Conservation (phyloP, 345 rosid genomes). For the Euclidium syriacum region DNA sequence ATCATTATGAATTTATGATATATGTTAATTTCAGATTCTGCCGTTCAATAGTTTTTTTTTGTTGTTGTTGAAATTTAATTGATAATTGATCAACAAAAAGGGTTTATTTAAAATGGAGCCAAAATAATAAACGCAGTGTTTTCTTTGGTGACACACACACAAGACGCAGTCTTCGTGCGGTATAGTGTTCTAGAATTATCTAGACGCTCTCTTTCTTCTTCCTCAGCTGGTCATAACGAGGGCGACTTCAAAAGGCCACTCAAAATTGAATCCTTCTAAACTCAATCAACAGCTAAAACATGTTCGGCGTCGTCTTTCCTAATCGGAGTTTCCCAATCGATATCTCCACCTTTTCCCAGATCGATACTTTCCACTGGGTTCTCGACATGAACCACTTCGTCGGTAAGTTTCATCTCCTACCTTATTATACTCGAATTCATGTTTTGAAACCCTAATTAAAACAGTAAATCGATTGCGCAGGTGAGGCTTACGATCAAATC, state of each 20-base stretch:
- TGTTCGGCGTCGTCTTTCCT: constrained; percentile 98
- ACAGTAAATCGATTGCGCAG: constrained; percentile 20
- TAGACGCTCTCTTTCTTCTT: not conserved
- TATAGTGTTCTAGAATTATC: constrained; percentile 20
- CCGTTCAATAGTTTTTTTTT: too few species aligned
- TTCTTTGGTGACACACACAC: too few species aligned
- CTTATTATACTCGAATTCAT: not conserved
- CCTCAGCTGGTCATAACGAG: not conserved
- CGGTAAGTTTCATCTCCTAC: constrained; percentile 35
- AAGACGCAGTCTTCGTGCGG: too few species aligned
- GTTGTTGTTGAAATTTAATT: too few species aligned
- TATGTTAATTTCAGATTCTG: too few species aligned
- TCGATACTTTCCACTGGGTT: constrained; percentile 89
- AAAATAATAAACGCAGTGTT: too few species aligned
- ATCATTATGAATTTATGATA: too few species aligned
- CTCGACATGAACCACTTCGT: constrained; percentile 98
- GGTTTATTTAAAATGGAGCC: too few species aligned
- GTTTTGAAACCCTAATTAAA: not conserved
- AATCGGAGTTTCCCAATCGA: constrained; percentile 94
- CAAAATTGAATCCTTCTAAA: not conserved
- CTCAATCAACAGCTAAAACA: not conserved
- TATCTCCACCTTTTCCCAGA: constrained; percentile 80
- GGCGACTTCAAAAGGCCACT: not conserved
- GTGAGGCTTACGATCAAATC: constrained; percentile 80
- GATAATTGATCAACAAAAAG: too few species aligned